phyloP scores from a whole-genome alignment of 768 basidiomycete species.

The Termitomyces sp. region DNA sequence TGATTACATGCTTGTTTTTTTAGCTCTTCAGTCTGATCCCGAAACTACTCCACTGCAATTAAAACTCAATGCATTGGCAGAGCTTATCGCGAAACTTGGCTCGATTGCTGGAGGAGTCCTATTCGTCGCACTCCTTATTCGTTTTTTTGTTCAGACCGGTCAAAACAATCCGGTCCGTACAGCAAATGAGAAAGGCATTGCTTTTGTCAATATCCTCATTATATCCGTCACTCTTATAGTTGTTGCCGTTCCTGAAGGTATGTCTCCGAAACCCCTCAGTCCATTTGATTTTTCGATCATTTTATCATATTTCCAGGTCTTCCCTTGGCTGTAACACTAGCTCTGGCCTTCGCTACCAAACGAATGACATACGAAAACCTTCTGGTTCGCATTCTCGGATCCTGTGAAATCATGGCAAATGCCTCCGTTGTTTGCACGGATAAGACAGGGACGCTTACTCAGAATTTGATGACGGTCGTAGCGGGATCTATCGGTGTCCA shows the following conservation, averaged over 20 bases:
- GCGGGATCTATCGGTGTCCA: slow-evolving; percentile 93
- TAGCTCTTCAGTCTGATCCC: slow-evolving; percentile 80
- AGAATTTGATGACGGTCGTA: slow-evolving; percentile 94
- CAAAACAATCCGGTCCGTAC: slow-evolving; percentile 53
- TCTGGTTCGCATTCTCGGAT: slow-evolving; percentile 91
- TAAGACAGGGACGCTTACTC: slow-evolving; percentile 95
- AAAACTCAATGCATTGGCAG: slow-evolving; percentile 92
- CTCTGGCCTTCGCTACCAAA: slow-evolving; percentile 94
- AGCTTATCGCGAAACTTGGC: slow-evolving; percentile 91
- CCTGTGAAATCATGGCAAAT: slow-evolving; percentile 99
- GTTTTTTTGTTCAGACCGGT: slow-evolving; percentile 88
- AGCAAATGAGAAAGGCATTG: slow-evolving; percentile 78
- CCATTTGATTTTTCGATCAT: neutral
- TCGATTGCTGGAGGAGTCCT: slow-evolving; percentile 68
- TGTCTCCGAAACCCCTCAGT: slow-evolving; percentile 1
- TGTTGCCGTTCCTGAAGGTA: slow-evolving; percentile 45
- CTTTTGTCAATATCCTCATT: slow-evolving; percentile 90
- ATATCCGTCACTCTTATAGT: slow-evolving; percentile 82
- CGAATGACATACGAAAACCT: slow-evolving; percentile 97
- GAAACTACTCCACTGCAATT: slow-evolving; percentile 91
- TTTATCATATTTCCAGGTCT: slow-evolving; percentile 47
- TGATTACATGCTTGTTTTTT: slow-evolving; percentile 2
- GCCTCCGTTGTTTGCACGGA: slow-evolving; percentile 94
- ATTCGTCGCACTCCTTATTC: slow-evolving; percentile 83
- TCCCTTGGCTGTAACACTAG: slow-evolving; percentile 93